Evolutionary conservation across 805 yeast genomes (phyloP).

Genomic region (Clavispora fructus): DNA sequence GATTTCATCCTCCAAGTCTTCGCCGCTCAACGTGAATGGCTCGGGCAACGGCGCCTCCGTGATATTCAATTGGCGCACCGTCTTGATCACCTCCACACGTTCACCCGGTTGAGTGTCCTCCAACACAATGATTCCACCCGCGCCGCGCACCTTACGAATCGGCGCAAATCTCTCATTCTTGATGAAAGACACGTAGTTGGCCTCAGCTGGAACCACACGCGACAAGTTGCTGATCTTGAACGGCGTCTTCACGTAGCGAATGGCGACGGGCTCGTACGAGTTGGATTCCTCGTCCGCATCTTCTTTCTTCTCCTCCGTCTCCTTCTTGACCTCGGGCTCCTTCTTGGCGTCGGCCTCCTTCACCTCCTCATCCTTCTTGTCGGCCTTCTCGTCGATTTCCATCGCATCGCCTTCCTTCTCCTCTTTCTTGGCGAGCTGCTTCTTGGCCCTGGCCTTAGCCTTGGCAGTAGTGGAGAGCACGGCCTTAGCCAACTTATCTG

Average conservation of each 20-base stretch:
- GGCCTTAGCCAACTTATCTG: constrained; percentile 88
- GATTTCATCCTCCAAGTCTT: constrained; percentile 41
- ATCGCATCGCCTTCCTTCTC: constrained; percentile 41
- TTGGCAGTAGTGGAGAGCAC: constrained; percentile 89
- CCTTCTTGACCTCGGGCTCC: constrained; percentile 14
- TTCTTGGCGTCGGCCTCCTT: constrained; percentile 10
- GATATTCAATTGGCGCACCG: constrained; percentile 72
- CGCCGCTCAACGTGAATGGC: constrained; percentile 59
- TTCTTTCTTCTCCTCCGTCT: constrained; percentile 10
- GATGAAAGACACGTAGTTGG: constrained; percentile 72
- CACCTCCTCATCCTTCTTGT: constrained; percentile 10
- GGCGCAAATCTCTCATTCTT: constrained; percentile 78
- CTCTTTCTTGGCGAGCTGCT: constrained; percentile 48
- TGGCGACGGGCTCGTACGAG: constrained; percentile 30
- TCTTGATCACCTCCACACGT: constrained; percentile 64
- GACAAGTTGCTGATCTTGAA: constrained; percentile 73
- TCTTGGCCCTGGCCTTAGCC: constrained; percentile 89
- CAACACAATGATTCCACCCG: constrained; percentile 68
- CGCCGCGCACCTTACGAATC: constrained; percentile 66
- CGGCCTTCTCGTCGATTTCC: constrained; percentile 33
- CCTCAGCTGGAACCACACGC: constrained; percentile 85
- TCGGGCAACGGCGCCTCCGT: constrained; percentile 72
- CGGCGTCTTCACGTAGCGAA: constrained; percentile 57
- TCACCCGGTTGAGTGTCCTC: constrained; percentile 59
- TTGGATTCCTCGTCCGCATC: constrained; percentile 16